Evolutionary conservation across 2,329 filamentous ascomycete genomes (phyloP), one percentile per base, ranked within the genome.

Genomic region (Zymoseptoria crescenta): DNA sequence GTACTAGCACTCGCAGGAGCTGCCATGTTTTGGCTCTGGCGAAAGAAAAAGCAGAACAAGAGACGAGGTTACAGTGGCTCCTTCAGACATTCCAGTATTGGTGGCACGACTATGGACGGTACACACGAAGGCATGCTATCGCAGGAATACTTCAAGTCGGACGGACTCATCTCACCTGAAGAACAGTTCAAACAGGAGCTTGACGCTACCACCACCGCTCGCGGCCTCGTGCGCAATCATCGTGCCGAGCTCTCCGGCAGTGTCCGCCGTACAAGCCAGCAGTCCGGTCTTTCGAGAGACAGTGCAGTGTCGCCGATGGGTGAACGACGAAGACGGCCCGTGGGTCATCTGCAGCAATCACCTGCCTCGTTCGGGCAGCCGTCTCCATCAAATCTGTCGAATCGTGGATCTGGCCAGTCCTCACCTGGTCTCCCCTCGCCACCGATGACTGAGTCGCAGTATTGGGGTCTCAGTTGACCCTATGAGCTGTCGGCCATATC

Each of bases 171-270:
- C 20, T 49, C 35, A 9, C 35, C 35, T 16, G 59, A 56, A n/a
- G 45, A 59, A 13, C 49, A 49, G 2, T 54, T 61, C 57, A 65
- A 65, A 45, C 61, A 57, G 20, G 63, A 65, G 28, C 59, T 65
- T 3, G 63, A 65, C 24, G 63, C 61, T 3, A 59, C 41, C 1
- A 51, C 55, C 6, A 62, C 61, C 20, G 62, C 60, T 13, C 55
- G 56, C 3, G 57, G 58, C 19, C 16, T 52, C 1, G 49, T 52
- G 19, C 61, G 54, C 19, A 55, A 61, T 41, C 57, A 61, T 5
- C 63, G 62, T 29, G 20, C 20, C 7, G 63, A 65, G 52, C 57
- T 65, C 4, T 56, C 50, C 8, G 52, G 49, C 2, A 55, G 59
- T 41, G 57, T 62, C 4, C 57, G 59, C 8, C 55, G 57, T 21